Conservation (phyloP, 2,329 filamentous ascomycete genomes). For the Parastagonospora avenae region DNA sequence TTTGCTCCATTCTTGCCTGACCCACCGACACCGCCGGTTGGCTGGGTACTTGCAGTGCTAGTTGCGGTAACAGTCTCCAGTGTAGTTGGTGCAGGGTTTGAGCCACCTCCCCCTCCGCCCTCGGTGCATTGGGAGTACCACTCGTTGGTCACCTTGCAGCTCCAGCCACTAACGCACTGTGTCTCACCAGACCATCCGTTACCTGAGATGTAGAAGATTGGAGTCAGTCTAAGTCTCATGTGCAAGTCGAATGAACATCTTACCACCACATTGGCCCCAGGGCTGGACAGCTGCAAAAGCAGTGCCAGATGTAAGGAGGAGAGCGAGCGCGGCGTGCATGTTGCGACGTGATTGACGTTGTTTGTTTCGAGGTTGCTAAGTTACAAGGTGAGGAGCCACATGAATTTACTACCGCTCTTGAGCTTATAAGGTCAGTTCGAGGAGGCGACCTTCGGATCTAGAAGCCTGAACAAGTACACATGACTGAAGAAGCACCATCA, state of each 20-base stretch:
- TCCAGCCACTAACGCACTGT: constrained; percentile 42
- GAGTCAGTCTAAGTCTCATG: too few relatives aligned
- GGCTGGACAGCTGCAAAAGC: not conserved
- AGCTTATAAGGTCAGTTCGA: too few relatives aligned
- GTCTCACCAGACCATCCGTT: constrained; percentile 42
- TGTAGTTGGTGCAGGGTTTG: not conserved
- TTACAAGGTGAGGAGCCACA: too few relatives aligned
- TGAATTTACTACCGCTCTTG: too few relatives aligned
- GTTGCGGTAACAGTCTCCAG: not conserved
- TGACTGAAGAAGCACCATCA: too few relatives aligned
- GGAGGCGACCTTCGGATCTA: too few relatives aligned
- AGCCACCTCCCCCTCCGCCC: not conserved
- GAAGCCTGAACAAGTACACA: too few relatives aligned
- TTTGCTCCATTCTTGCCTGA: constrained; percentile 17
- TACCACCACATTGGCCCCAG: constrained; percentile 49
- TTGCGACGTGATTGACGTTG: too few relatives aligned
- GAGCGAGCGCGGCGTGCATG: too few relatives aligned
- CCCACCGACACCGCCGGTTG: not conserved
- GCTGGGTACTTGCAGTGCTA: not conserved
- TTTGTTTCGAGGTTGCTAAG: too few relatives aligned
- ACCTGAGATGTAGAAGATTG: too few relatives aligned
- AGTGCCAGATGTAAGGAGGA: not conserved
- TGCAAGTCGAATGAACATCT: constrained; percentile 3
- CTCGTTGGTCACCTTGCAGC: constrained; percentile 44
- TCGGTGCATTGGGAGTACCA: constrained; percentile 51